Evolutionary conservation across 2,329 filamentous ascomycete genomes (phyloP).

Genomic region (Trichoderma sp.): DNA sequence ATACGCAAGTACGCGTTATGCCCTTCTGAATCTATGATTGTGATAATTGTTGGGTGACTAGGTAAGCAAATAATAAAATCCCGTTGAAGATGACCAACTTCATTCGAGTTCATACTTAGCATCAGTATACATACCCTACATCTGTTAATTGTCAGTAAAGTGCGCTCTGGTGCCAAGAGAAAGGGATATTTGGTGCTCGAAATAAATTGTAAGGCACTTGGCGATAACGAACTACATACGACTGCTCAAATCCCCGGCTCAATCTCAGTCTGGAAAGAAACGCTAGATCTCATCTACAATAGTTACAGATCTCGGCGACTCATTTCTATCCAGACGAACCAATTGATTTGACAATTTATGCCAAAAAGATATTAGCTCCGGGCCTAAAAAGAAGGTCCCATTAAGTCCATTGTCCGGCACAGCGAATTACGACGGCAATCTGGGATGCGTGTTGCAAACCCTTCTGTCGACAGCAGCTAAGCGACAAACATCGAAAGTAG

Average conservation of each 20-base stretch:
- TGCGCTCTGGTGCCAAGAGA: neutral
- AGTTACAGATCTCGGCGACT: constrained; percentile 57
- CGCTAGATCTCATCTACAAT: constrained; percentile 49
- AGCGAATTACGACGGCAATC: constrained; percentile 32
- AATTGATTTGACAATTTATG: constrained; percentile 42
- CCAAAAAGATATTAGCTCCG: constrained; percentile 27
- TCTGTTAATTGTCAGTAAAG: neutral
- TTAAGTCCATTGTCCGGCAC: constrained; percentile 22
- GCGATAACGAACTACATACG: constrained; percentile 56
- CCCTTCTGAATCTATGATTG: neutral
- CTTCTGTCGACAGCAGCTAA: constrained; percentile 28
- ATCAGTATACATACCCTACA: neutral
- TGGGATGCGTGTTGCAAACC: constrained; percentile 43
- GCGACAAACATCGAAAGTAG: constrained; percentile 28
- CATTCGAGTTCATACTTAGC: neutral
- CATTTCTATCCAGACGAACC: constrained; percentile 49
- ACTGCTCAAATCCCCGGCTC: constrained; percentile 48
- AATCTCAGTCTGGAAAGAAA: constrained; percentile 30
- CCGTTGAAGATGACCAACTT: neutral
- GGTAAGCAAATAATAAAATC: neutral
- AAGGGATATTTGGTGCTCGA: neutral
- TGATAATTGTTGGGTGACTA: neutral
- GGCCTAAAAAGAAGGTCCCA: neutral
- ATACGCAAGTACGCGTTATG: neutral
- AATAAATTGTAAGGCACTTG: neutral